A percentile compares a stretch with the other conserved stretches of the same genome.
Conservation (phyloP, 495 filamentous ascomycete species). For the Tuber borchii region DNA sequence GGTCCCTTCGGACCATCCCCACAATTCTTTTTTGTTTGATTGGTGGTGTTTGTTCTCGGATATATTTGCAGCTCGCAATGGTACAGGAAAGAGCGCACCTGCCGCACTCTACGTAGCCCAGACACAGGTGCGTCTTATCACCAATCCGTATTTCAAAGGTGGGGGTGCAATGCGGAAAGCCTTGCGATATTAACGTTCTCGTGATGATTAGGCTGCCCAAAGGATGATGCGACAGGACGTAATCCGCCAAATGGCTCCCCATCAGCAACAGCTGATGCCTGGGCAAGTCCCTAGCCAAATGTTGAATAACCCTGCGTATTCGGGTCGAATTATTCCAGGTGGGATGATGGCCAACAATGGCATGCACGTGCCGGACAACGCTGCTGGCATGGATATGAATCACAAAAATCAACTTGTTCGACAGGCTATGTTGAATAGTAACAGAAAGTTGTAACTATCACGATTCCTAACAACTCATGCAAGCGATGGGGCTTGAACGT, state of each 20-base stretch:
- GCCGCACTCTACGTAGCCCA: conserved; percentile 58
- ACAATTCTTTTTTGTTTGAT: conserved; percentile 78
- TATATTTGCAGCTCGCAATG: conserved; percentile 65
- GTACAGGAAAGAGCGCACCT: conserved; percentile 13
- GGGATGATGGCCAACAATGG: conserved; percentile 47
- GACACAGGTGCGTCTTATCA: conserved; percentile 61
- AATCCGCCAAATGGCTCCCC: conserved; percentile 59
- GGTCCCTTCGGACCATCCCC: conserved; percentile 54
- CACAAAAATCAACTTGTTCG: conserved; percentile 56
- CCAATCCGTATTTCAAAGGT: neutral
- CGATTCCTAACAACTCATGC: conserved; percentile 24
- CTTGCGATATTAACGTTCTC: neutral
- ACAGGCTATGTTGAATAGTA: conserved; percentile 71
- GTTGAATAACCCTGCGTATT: conserved; percentile 46
- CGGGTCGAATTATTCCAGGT: conserved; percentile 54
- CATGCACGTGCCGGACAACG: conserved; percentile 33
- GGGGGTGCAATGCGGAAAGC: neutral
- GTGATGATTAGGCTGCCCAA: conserved; percentile 20
- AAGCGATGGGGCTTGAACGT: conserved; percentile 15
- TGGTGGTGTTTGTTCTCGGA: conserved; percentile 99
- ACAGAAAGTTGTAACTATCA: conserved; percentile 52
- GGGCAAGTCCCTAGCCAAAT: conserved; percentile 37
- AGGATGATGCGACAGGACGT: conserved; percentile 54
- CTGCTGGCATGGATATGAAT: conserved; percentile 22
- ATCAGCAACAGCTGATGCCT: conserved; percentile 50